These are phyloP conservation scores for Mucor saturninus DNA, from an alignment of 371 early-diverging fungal species.

Conservation along the genomic window DNA sequence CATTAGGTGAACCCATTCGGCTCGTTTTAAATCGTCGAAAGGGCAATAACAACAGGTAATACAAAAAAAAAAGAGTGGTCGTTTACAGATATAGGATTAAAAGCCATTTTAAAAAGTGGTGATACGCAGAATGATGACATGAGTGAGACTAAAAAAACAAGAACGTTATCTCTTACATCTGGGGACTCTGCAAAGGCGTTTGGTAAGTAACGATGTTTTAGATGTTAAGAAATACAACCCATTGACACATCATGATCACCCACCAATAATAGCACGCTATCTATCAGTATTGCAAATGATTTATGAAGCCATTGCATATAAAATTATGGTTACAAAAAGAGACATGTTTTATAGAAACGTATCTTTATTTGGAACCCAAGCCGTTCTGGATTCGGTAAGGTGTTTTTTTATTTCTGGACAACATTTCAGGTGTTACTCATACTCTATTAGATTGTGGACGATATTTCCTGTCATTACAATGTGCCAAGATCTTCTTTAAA, in stretches of 20 bases:
- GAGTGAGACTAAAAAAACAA: not conserved
- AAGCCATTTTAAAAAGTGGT: too few relatives aligned
- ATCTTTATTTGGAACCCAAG: conserved; percentile 38
- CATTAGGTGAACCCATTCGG: conserved; percentile 11
- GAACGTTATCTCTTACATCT: not conserved
- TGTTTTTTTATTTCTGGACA: too few relatives aligned
- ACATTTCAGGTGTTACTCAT: too few relatives aligned
- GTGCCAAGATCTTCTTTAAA: conserved; percentile 46
- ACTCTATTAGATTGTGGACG: conserved; percentile 40
- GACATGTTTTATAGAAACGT: conserved; percentile 54
- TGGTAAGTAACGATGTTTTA: not conserved
- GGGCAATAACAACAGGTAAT: not conserved
- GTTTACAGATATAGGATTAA: too few relatives aligned
- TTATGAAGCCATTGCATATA: conserved; percentile 44
- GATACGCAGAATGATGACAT: not conserved
- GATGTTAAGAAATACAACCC: too few relatives aligned
- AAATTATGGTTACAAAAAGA: conserved; percentile 45
- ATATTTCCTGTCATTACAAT: conserved; percentile 40
- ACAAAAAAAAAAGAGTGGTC: too few relatives aligned
- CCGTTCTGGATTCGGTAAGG: conserved; percentile 33
- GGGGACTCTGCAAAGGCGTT: conserved; percentile 1
- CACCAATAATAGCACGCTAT: conserved; percentile 34
- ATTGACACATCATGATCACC: too few relatives aligned
- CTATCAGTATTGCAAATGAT: conserved; percentile 46
- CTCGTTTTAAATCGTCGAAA: conserved; percentile 1